Evolutionary conservation across 495 filamentous ascomycete genomes (phyloP).

Genomic region (Neurospora africana): DNA sequence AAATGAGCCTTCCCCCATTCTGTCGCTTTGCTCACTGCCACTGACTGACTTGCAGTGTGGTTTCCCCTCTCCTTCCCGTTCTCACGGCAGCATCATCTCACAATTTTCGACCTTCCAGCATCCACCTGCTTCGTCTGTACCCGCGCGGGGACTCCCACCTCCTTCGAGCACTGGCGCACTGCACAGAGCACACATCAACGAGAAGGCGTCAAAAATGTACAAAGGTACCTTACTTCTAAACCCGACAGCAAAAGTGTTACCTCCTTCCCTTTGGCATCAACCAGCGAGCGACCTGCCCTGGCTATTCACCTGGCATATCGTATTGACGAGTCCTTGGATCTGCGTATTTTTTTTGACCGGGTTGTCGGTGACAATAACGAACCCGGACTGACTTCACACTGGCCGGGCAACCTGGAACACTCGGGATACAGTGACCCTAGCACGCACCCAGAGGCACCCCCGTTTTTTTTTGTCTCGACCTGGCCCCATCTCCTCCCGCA

Average conservation of each 20-base stretch:
- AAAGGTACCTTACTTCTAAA: neutral
- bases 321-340: neutral
- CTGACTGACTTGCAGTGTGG: neutral
- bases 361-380: neutral
- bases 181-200: neutral
- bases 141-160: neutral
- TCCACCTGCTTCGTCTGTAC: neutral
- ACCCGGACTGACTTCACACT: neutral
- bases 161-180: neutral
- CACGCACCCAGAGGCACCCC: neutral
- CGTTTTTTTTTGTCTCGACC: neutral
- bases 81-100: neutral
- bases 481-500: neutral
- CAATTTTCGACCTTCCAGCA: neutral
- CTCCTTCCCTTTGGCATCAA: neutral
- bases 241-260: neutral
- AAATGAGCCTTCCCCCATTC: neutral
- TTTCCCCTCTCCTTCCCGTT: neutral
- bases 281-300: neutral
- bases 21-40: neutral
- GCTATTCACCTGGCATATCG: neutral
- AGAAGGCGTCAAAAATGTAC: neutral
- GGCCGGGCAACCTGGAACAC: neutral
- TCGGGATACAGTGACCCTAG: neutral
- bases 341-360: neutral